Percentiles rank a stretch among this genome's conserved stretches.
phyloP scores from a whole-genome alignment of 2,329 filamentous ascomycete species.

The Fusarium sp. region DNA sequence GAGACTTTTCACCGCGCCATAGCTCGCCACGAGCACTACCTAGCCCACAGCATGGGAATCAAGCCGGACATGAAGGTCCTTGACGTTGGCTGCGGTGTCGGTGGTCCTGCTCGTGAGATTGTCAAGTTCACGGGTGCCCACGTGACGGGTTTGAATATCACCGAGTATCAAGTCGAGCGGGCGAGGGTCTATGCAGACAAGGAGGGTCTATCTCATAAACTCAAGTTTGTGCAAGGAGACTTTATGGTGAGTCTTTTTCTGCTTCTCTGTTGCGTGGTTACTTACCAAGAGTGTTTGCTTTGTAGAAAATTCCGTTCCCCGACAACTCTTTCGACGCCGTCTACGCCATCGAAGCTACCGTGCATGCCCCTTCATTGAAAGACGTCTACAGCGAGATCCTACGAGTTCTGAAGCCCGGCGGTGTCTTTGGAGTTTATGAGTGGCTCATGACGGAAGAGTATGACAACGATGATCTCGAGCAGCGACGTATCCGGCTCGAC shows the following conservation, averaged over 20 bases:
- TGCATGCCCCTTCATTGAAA: slow-evolving; percentile 87
- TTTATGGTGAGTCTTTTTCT: slow-evolving; percentile 75
- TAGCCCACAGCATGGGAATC: slow-evolving; percentile 86
- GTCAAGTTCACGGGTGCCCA: slow-evolving; percentile 91
- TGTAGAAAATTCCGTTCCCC: slow-evolving; percentile 87
- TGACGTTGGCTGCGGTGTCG: slow-evolving; percentile 96
- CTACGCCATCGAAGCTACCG: slow-evolving; percentile 94
- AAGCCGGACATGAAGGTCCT: slow-evolving; percentile 85
- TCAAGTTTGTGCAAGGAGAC: slow-evolving; percentile 89
- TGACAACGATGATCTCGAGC: slow-evolving; percentile 84
- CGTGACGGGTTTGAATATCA: slow-evolving; percentile 93
- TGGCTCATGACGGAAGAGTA: slow-evolving; percentile 98
- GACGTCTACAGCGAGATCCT: slow-evolving; percentile 93
- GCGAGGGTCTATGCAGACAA: slow-evolving; percentile 83
- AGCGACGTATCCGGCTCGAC: slow-evolving; percentile 86
- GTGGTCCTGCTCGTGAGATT: slow-evolving; percentile 93
- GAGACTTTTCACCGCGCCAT: slow-evolving; percentile 90
- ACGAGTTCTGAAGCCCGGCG: slow-evolving; percentile 93
- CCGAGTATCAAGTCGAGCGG: slow-evolving; percentile 95
- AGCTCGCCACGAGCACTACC: slow-evolving; percentile 94
- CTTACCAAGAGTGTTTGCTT: neutral
- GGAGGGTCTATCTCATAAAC: slow-evolving; percentile 80
- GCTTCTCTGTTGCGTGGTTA: neutral
- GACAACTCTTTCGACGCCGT: slow-evolving; percentile 91
- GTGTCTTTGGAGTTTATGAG: slow-evolving; percentile 93